Conservation (phyloP, 768 basidiomycete genomes). For the Podaxis sp. region DNA sequence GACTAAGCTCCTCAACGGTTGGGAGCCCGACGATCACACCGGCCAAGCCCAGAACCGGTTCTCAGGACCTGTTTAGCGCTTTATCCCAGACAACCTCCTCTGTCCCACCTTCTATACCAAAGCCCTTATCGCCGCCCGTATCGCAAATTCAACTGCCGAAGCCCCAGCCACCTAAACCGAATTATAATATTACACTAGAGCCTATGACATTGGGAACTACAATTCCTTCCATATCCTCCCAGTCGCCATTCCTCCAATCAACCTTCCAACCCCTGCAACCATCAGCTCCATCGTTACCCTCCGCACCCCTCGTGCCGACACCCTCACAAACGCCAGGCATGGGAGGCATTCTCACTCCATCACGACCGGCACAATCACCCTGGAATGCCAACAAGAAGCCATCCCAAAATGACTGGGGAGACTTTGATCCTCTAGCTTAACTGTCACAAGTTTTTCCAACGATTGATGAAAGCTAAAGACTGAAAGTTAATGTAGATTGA, state of each 20-base stretch:
- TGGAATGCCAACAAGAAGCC: constrained; percentile 44
- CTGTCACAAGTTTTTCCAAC: background rate
- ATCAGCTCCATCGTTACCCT: constrained; percentile 18
- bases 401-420: constrained; percentile 73
- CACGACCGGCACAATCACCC: constrained; percentile 55
- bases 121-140: constrained; percentile 11
- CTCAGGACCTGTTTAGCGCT: constrained; percentile 3
- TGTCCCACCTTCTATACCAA: background rate
- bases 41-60: background rate
- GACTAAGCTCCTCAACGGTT: constrained; percentile 37
- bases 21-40: constrained; percentile 22
- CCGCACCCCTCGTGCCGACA: constrained; percentile 22
- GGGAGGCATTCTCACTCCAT: constrained; percentile 60
- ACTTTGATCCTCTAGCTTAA: constrained; percentile 77
- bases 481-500: constrained; percentile 14
- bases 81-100: constrained; percentile 9
- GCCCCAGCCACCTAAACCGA: constrained; percentile 24
- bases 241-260: constrained; percentile 13
- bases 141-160: constrained; percentile 21
- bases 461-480: background rate
- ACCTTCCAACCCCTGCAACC: constrained; percentile 20
- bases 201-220: constrained; percentile 15
- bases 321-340: constrained; percentile 23
- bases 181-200: constrained; percentile 30
- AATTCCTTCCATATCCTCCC: constrained; percentile 16